Base-by-base conservation (phyloP, 345 rosid genomes). In the Clausena lansium region DNA sequence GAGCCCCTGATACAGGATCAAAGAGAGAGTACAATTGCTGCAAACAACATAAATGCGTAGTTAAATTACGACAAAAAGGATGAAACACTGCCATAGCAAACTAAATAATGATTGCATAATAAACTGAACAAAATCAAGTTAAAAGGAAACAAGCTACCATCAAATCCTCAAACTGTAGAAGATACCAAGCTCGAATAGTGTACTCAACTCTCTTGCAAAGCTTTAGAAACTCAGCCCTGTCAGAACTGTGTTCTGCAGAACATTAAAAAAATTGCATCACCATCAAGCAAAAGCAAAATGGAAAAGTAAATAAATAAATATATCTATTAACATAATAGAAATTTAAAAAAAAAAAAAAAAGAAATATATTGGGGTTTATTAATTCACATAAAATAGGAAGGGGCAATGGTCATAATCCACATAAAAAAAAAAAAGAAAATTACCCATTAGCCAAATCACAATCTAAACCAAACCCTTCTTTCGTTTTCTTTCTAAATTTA, bases 161-260 rank as follows among this genome's bases (percentile, higher is more conserved):
- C 85, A 95, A 83, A 85, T 95, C 97, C 84, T 95, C 98, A 80
- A 95, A 95, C 76, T 92, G 99, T 65, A 95, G 88, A 81, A 88
- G 88, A 84, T 92, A 95, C 99, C 99, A 95, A 66, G 99, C 99
- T 80, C 98, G 92, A 76, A 95, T 89, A 19, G 97, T 93, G 88
- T 93, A 95, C 84, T 95, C 98, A 30, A 90, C 90, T 85, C 98
- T 87, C 91, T 92, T 93, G 83, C 98, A 92, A 72, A 95, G 88
- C 91, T 91, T 95, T 35, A 92, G 81, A 84, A 93, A 95, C 87
- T 93, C 99, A 27, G 87, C 87, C 70, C 92, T 81, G 74, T 92
- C 98, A 71, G 86, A 55, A 77, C 87, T 77, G 74, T 86, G 93
- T 76, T 92, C 99, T 93, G 87, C 86, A 86, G 25, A 75, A 52